A percentile compares a stretch with the other conserved stretches of the same genome.
Evolutionary conservation across 345 rosid genomes (phyloP).

Genomic region (Geranium rotundifolium): DNA sequence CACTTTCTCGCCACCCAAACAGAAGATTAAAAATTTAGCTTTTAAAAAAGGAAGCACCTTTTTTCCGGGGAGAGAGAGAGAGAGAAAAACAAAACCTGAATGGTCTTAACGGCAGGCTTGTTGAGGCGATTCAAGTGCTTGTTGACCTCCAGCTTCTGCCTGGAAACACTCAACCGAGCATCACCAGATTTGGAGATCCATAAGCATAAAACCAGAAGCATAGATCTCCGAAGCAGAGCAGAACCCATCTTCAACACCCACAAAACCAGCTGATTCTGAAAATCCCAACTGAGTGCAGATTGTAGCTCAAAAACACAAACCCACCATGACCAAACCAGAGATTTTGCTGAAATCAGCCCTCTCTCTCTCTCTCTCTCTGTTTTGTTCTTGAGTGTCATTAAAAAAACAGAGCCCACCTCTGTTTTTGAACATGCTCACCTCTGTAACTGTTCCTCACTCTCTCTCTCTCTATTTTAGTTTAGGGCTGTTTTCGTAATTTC

Average conservation of each 20-base stretch:
- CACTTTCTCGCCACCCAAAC: slow-evolving; percentile 24
- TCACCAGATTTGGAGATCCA: slow-evolving; percentile 37
- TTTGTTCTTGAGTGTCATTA: too few species aligned
- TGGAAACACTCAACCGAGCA: slow-evolving; percentile 50
- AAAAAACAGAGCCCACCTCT: too few species aligned
- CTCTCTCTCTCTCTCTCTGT: too few species aligned
- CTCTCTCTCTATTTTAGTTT: too few species aligned
- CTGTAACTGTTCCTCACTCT: too few species aligned
- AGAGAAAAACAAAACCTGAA: slow-evolving; percentile 31
- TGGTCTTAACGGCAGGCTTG: slow-evolving; percentile 72
- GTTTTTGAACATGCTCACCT: too few species aligned
- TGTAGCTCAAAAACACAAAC: too few species aligned
- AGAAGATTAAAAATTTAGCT: neutral
- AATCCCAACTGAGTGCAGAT: too few species aligned
- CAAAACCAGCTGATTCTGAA: too few species aligned
- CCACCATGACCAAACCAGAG: too few species aligned
- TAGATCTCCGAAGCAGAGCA: slow-evolving; percentile 20
- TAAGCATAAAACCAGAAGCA: slow-evolving; percentile 28
- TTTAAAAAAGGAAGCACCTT: neutral
- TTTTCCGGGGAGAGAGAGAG: neutral
- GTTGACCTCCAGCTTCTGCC: slow-evolving; percentile 63
- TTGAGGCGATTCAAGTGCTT: slow-evolving; percentile 84
- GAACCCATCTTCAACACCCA: slow-evolving; percentile 16
- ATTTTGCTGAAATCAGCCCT: too few species aligned
- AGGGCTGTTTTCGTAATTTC: too few species aligned